Evolutionary conservation across 768 basidiomycete species (phyloP).

Genomic region (Psilocybe subaeruginosa): DNA sequence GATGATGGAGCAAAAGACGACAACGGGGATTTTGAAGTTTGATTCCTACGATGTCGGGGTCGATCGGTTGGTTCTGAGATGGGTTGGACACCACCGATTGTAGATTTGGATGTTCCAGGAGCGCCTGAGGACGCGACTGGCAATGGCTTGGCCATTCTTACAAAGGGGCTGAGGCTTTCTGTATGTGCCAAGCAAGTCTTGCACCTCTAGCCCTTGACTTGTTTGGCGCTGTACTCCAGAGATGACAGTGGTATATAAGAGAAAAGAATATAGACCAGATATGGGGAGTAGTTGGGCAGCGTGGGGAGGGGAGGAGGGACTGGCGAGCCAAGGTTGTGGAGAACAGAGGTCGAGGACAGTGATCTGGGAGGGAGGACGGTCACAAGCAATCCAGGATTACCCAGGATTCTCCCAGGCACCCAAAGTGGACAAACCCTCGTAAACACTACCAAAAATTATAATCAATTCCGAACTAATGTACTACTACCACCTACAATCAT

Average conservation of each 20-base stretch:
- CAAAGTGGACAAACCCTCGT: conserved; percentile 15
- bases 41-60: conserved; percentile 25
- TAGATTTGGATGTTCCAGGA: conserved; percentile 24
- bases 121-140: conserved; percentile 32
- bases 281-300: conserved; percentile 12
- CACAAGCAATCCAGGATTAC: conserved; percentile 20
- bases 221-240: background rate
- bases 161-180: conserved; percentile 33
- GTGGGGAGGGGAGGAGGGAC: conserved; percentile 23
- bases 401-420: conserved; percentile 24
- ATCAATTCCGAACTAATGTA: background rate
- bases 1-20: conserved; percentile 44
- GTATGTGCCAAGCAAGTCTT: conserved; percentile 43
- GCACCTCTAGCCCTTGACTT: conserved; percentile 19
- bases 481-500: conserved; percentile 5
- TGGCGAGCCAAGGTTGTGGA: conserved; percentile 1
- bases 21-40: conserved; percentile 18
- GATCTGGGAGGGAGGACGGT: conserved; percentile 18
- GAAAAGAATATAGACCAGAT: background rate
- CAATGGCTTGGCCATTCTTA: conserved; percentile 59
- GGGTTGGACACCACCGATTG: conserved; percentile 13
- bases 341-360: background rate
- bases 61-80: conserved; percentile 8
- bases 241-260: conserved; percentile 2
- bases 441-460: conserved; percentile 13